Base-by-base conservation (phyloP, 2,329 filamentous ascomycete genomes). In the Sporothrix luriei region DNA sequence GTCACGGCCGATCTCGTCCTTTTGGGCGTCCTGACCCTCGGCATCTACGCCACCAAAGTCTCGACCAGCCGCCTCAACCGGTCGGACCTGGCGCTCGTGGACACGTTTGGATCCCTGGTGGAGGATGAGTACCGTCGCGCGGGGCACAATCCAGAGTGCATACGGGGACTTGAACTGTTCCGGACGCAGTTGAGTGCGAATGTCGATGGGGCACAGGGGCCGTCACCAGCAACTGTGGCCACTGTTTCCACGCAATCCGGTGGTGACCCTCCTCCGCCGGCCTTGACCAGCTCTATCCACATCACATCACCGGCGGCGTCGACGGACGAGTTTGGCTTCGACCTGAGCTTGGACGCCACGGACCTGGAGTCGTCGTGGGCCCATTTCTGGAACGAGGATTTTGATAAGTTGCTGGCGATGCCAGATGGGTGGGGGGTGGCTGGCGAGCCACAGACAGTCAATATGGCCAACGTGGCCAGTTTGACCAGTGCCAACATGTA, bases 331-430 rank as follows among this genome's bases (percentile, higher is more conserved):
- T 62, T 51, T 4, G 67, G 51, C 2, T 49, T 68, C 24, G 55
- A 69, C 46, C 26, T 33, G 33, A 51, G 4, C 38, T 21, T 57
- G n/a, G 68, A 69, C 19, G 16, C 67, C 3, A 43, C 38, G 0
- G 62, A 70, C 9, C 57, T 71, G 2, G 70, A 71, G 24, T 68
- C 54, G 26, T 71, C 70, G n/a, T 71, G 70, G 70, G 67, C 68
- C 19, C 26, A 66, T 38, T 33, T 71, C 4, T 71, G 70, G 70
- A 70, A 70, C 64, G 70, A 71, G 33, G 70, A 71, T 40, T 59
- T 71, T 51, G 64, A 57, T 10, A 51, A n/a, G 2, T 3, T 69
- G 38, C 24, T 69, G 43, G 21, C 61, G 7, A 6, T 49, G 38
- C 57, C 48, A 16, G 21, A 26, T 21, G n/a, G 29, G 5, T 33